Conservation (phyloP, 2,329 filamentous ascomycete genomes). For the Chaetoscypha palmicola region DNA sequence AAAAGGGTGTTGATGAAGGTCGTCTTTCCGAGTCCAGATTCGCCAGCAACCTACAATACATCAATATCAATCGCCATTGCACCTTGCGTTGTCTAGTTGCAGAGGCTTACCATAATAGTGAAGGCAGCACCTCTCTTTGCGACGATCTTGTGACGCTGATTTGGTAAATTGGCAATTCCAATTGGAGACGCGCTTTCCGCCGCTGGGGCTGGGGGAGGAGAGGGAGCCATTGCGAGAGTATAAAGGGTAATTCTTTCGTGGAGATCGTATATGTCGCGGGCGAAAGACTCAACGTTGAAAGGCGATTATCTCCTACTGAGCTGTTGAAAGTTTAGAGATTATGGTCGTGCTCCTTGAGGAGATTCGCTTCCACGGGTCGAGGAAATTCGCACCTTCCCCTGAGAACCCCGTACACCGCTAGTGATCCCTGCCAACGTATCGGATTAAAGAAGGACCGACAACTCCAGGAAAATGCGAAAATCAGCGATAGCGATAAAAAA, state of each 20-base stretch:
- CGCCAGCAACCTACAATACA: constrained; percentile 74
- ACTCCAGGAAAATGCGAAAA: constrained; percentile 5
- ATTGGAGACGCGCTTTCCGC: constrained; percentile 59
- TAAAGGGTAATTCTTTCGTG: neutral
- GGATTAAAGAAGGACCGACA: constrained; percentile 10
- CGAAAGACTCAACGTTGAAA: constrained; percentile 1
- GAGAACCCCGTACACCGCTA: constrained; percentile 9
- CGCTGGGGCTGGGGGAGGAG: no score
- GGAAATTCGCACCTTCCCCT: constrained; percentile 14
- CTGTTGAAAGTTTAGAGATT: constrained; percentile 6
- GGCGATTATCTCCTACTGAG: neutral
- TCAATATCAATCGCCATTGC: constrained; percentile 3
- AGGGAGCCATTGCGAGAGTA: constrained; percentile 44
- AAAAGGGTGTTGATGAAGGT: constrained; percentile 99
- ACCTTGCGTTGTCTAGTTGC: neutral
- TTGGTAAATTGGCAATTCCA: constrained; percentile 64
- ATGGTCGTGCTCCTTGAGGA: constrained; percentile 14
- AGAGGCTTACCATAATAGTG: constrained; percentile 81
- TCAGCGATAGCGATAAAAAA: constrained; percentile 14
- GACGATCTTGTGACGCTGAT: constrained; percentile 70
- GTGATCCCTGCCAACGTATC: neutral
- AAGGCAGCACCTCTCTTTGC: constrained; percentile 89
- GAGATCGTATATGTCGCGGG: constrained; percentile 1
- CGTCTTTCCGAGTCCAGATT: constrained; percentile 97
- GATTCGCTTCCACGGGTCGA: constrained; percentile 6